A percentile compares a stretch with the other conserved stretches of the same genome.
phyloP scores from a whole-genome alignment of 306 rosid species.

The Cucurbita pepo region DNA sequence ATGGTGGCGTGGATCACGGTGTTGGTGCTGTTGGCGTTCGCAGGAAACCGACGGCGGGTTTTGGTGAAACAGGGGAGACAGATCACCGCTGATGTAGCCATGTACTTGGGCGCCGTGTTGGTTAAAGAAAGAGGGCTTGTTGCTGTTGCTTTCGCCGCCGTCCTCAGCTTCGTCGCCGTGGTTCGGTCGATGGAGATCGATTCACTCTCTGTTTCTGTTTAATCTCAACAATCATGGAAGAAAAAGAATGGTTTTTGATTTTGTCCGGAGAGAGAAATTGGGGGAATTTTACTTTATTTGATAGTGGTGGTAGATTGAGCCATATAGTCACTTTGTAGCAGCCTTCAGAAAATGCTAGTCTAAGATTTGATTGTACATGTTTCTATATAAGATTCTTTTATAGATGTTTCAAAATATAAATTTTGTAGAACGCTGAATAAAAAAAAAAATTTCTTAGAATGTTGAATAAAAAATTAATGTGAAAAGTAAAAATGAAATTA shows the following conservation, averaged over 20 bases:
- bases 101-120: slow-evolving; percentile 17
- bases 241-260: neutral
- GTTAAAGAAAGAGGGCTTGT: slow-evolving; percentile 28
- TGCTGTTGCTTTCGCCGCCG: slow-evolving; percentile 31
- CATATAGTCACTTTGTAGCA: too few relatives aligned
- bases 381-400: too few relatives aligned
- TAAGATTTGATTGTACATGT: too few relatives aligned
- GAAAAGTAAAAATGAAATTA: too few relatives aligned
- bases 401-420: too few relatives aligned
- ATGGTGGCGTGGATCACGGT: slow-evolving; percentile 50
- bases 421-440: too few relatives aligned
- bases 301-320: too few relatives aligned
- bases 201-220: neutral
- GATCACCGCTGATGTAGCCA: slow-evolving; percentile 39
- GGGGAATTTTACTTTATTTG: too few relatives aligned
- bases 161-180: slow-evolving; percentile 30
- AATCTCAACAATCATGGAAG: neutral
- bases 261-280: neutral
- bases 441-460: too few relatives aligned
- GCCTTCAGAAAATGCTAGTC: too few relatives aligned
- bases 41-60: slow-evolving; percentile 43
- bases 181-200: slow-evolving; percentile 1
- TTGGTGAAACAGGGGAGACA: slow-evolving; percentile 29
- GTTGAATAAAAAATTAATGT: too few relatives aligned
- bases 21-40: slow-evolving; percentile 37